phyloP scores from a whole-genome alignment of 352 stramenopile genomes.

The Albugo candida region DNA sequence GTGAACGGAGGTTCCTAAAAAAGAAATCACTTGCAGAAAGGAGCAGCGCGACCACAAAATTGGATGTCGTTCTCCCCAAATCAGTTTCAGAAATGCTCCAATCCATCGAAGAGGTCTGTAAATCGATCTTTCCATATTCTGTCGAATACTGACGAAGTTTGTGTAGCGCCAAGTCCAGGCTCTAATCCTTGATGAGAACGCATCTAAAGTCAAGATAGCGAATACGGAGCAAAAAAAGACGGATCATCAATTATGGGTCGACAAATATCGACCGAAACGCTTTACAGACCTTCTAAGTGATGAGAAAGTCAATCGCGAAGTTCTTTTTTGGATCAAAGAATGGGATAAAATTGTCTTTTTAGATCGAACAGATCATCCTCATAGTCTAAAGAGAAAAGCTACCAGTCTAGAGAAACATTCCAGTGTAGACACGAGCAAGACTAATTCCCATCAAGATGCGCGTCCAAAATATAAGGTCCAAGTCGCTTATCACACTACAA shows the following conservation, averaged over 20 bases:
- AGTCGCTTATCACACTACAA: background rate
- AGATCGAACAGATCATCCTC: slow-evolving; percentile 11
- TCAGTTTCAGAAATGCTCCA: slow-evolving; percentile 8
- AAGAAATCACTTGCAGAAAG: slow-evolving; percentile 26
- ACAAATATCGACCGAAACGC: slow-evolving; percentile 90
- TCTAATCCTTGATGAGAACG: slow-evolving; percentile 18
- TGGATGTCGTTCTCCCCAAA: background rate
- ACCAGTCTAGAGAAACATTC: slow-evolving; percentile 5
- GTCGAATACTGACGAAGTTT: background rate
- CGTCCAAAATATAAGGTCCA: slow-evolving; percentile 7
- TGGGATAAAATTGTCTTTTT: slow-evolving; percentile 95
- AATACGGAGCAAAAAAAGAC: slow-evolving; percentile 2
- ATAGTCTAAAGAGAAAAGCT: slow-evolving; percentile 6
- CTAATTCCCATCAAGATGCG: background rate
- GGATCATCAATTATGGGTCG: slow-evolving; percentile 79
- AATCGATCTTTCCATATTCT: background rate
- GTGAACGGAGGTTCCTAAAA: slow-evolving; percentile 30
- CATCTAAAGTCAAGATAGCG: slow-evolving; percentile 3
- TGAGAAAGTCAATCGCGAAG: slow-evolving; percentile 92
- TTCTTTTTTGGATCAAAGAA: slow-evolving; percentile 85
- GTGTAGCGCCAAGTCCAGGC: slow-evolving; percentile 47
- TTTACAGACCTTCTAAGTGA: slow-evolving; percentile 93
- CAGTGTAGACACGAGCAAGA: slow-evolving; percentile 1
- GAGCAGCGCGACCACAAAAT: background rate
- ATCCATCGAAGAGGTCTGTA: slow-evolving; percentile 10